Evolutionary conservation across 208 protist genomes (phyloP).

Genomic region (Porcisia deanei): DNA sequence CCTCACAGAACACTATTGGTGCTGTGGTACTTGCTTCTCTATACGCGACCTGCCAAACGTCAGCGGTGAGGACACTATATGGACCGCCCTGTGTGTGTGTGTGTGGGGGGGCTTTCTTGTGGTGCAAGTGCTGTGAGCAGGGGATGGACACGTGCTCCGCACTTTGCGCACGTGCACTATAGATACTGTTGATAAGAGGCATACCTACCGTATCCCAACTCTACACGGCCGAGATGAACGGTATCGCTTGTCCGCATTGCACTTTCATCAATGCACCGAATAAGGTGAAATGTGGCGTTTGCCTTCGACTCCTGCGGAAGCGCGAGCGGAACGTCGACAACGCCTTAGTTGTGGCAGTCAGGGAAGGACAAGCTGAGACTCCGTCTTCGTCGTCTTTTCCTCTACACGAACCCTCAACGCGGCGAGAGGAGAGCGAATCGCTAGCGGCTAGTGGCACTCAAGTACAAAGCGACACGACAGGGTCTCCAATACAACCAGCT

Average conservation of each 20-base stretch:
- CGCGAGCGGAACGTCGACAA: slow-evolving; percentile 12
- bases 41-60: not conserved
- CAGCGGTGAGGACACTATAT: not conserved
- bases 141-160: not conserved
- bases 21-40: not conserved
- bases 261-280: slow-evolving; percentile 57
- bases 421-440: not conserved
- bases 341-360: not conserved
- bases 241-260: slow-evolving; percentile 58
- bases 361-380: not conserved
- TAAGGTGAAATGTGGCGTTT: slow-evolving; percentile 58
- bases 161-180: not conserved
- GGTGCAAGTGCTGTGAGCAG: not conserved
- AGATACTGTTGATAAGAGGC: too few relatives aligned
- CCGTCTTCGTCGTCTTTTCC: not conserved
- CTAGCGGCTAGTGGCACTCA: not conserved
- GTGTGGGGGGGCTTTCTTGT: not conserved
- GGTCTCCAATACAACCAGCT: not conserved
- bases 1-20: not conserved
- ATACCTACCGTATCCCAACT: not conserved
- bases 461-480: not conserved
- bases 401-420: not conserved
- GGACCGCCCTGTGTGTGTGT: too few relatives aligned
- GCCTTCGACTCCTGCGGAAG: slow-evolving; percentile 49
- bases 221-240: slow-evolving; percentile 14